Evolutionary conservation across 148 eudicot species (phyloP), one percentile per base, ranked within the genome.

Genomic region (Amaranthus cruentus): DNA sequence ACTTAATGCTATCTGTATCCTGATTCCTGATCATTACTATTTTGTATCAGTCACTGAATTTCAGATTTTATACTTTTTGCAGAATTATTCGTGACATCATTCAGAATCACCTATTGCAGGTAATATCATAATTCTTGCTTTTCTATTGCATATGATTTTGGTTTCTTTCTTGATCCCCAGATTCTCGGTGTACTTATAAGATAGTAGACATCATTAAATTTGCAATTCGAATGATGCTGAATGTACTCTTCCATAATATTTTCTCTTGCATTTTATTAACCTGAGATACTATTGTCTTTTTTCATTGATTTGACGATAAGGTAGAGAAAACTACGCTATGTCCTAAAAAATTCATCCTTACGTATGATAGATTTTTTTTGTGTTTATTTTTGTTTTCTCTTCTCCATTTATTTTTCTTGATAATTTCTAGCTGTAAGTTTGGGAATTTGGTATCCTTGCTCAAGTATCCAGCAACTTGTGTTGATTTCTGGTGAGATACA

Each of bases 81-180:
- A 95, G 99, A 70, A 95, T 95, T 50, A 88, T 95, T 63, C 96
- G 99, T 28, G 99, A 95, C 75, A 92, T 95, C 65, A 92, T 95
- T 65, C 99, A 95, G 81, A 95, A 95, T 81, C 99, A 95, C 74
- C 86, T 95, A 55, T 79, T 95, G 82, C 99, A 95, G 96, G 99
- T 88, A 76, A 82, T 85, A 46, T 61, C 58, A 60, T 6, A 11
- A 57, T 61, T 68, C 69, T 28, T 47, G 13, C 49, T 38, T 10
- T 21, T 59, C 9, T 21, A 62, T 70, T 64, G 6, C 13, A 10
- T 57, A 18, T 14, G 49, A 6, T 56, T 14, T 49, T 28, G 13
- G 50, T 69, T 28, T 3, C 21, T 6, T 4, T 15, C 48, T 57
- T 55, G 12, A 57, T 52, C 47, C 21, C 52, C 43, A 53, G 9